Evolutionary conservation across 1,284 basidiomycete species (phyloP), one percentile per base, ranked within the genome.

Genomic region (Marasmius sp.): DNA sequence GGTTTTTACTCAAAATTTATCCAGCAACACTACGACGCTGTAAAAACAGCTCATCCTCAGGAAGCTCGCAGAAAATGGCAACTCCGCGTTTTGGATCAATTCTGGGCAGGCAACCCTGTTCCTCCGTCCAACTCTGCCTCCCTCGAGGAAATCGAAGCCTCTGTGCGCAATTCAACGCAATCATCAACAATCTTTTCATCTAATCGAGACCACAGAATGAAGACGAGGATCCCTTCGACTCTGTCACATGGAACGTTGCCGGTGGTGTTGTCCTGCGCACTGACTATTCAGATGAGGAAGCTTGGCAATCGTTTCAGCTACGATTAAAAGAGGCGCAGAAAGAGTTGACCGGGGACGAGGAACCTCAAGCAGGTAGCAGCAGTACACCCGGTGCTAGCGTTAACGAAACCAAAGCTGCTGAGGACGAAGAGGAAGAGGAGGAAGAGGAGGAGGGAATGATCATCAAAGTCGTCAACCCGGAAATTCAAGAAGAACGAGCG

Each of bases 191-290:
- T n/a, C n/a, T n/a, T n/a, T 14, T 27, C 34, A 57, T 33, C 64
- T 68, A 12, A 58, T 73, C 74, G 50, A 9, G 14, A 67, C 74
- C 57, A 41, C 78, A 79, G 66, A 68, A 72, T 45, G 69, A 86
- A 58, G 80, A 77, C 14, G 74, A 72, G 18, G 86, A 88, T 70
- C 75, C 82, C 7, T 65, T 75, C 49, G 81, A 83, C 64, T 69
- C 55, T 34, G 61, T 75, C 48, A 68, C 74, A 20, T 68, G 67
- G 50, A 71, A 77, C 54, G 71, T 67, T 0, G 75, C 74, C 12
- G 68, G 79, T 41, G 90, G 89, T 18, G 69, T 92, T 61, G 70
- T 92, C 49, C 71, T 92, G 18, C 84, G 90, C 56, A 86, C 89
- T 6, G 88, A 92, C 69, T 91, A 82, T 68, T 78, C 84, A 1